Base-by-base conservation (phyloP, 169 alveolate species). In the Cryptosporidium andersoni region DNA sequence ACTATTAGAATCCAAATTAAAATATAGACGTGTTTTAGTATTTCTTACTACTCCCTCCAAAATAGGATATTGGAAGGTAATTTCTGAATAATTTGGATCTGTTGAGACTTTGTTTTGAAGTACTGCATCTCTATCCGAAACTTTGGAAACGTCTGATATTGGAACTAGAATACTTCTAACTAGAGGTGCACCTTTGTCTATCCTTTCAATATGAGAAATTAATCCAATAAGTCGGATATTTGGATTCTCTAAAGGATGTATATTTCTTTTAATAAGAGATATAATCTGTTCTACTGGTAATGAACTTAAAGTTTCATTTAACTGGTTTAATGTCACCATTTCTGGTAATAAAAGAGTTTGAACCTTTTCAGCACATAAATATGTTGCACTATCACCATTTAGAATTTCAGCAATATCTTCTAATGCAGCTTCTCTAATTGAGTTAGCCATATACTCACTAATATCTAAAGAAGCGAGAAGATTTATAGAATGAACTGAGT, bases 261-360 rank as follows among this genome's bases (percentile, higher is more conserved):
- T 45, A 48, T 58, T 74, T 58, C 60, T 74, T 42, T 74, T 60
- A 7, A 74, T 4, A 43, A 74, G 63, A 40, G 60, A 11, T 1
- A 11, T 60, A n/a, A 74, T 62, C 43, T 74, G 74, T 11, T 74
- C 62, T 37, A 52, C 60, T 40, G 14, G 16, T 16, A 74, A n/a
- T 42, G 9, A 25, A 12, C 60, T 55, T 14, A 74, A 8, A n/a
- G 55, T 68, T 6, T 12, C 37, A 25, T 58, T 55, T 14, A 62
- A 25, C 34, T 74, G 64, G 8, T 74, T 39, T 3, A 40, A 25
- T 12, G 43, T 58, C 36, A 55, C 11, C 6, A 74, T 34, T 36
- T 74, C 85, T 2, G 85, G 85, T 25, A 74, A 60, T 36, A 74
- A 45, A 11, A 74, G 2, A 16, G 55, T 64, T 51, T 74, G 55